These are phyloP conservation scores for Sphagnum fallax DNA, from an alignment of 228 moss, liverwort and hornwort genomes.

Conservation along the genomic window DNA sequence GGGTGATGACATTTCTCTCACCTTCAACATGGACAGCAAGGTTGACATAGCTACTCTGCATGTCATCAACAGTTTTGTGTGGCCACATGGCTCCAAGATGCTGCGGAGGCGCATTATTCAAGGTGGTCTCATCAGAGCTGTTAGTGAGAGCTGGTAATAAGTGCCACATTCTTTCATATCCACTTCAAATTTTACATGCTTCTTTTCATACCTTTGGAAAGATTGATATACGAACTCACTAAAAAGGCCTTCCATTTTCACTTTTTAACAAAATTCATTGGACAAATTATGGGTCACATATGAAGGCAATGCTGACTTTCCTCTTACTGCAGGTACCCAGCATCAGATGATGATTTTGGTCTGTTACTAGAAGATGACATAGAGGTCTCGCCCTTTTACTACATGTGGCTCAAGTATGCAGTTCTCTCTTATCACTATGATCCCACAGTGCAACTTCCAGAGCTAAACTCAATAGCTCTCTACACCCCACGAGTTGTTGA, in stretches of 20 bases:
- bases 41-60: slow-evolving; percentile 64
- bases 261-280: neutral
- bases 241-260: neutral
- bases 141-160: slow-evolving; percentile 89
- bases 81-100: slow-evolving; percentile 68
- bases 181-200: too few relatives aligned
- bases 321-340: slow-evolving; percentile 47
- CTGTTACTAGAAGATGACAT: slow-evolving; percentile 89
- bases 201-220: neutral
- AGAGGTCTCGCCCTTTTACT: slow-evolving; percentile 88
- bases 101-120: slow-evolving; percentile 78
- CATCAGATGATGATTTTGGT: slow-evolving; percentile 80
- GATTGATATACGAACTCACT: neutral
- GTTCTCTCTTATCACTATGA: slow-evolving; percentile 79
- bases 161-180: too few relatives aligned
- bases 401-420: slow-evolving; percentile 98
- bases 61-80: slow-evolving; percentile 43
- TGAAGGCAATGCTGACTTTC: neutral
- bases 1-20: slow-evolving; percentile 69
- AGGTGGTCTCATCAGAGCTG: slow-evolving; percentile 86
- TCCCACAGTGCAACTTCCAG: slow-evolving; percentile 60
- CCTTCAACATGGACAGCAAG: slow-evolving; percentile 89
- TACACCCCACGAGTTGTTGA: slow-evolving; percentile 90
- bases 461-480: slow-evolving; percentile 80
- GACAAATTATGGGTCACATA: too few relatives aligned